A percentile compares a stretch with the other conserved stretches of the same genome.
These are phyloP conservation scores for Phytophthora pini DNA, from an alignment of 352 stramenopile genomes.

Conservation along the genomic window DNA sequence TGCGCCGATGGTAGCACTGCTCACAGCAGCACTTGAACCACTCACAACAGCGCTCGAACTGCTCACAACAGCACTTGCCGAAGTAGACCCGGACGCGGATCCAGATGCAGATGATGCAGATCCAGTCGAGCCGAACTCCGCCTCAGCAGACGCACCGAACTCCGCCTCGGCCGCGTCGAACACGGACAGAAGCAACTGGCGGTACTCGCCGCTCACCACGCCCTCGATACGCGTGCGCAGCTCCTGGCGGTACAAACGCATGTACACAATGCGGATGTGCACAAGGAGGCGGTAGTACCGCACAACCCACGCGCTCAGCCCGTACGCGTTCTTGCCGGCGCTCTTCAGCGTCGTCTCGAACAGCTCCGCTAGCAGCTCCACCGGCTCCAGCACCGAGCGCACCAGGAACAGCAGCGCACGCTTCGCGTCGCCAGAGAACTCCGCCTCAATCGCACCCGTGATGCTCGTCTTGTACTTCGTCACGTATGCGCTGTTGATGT, in stretches of 20 bases:
- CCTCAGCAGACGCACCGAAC: slow-evolving; percentile 12
- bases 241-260: slow-evolving; percentile 67
- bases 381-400: slow-evolving; percentile 54
- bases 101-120: not conserved
- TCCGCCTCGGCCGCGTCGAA: slow-evolving; percentile 28
- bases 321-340: slow-evolving; percentile 33
- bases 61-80: slow-evolving; percentile 10
- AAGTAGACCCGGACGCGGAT: slow-evolving; percentile 3
- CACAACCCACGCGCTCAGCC: no score
- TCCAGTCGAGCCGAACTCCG: not conserved
- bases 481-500: slow-evolving; percentile 53
- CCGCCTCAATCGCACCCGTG: slow-evolving; percentile 59
- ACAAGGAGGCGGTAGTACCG: no score
- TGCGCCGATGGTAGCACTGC: not conserved
- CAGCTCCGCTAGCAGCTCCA: slow-evolving; percentile 56
- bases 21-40: slow-evolving; percentile 8
- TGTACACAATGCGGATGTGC: slow-evolving; percentile 40
- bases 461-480: slow-evolving; percentile 68
- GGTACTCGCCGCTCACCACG: slow-evolving; percentile 70
- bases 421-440: slow-evolving; percentile 57
- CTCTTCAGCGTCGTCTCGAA: slow-evolving; percentile 76
- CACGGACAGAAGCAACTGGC: slow-evolving; percentile 46
- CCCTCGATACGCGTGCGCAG: slow-evolving; percentile 73
- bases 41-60: slow-evolving; percentile 9
- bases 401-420: slow-evolving; percentile 48